phyloP scores from a whole-genome alignment of 2,329 filamentous ascomycete species.

The Xylariales sp. region DNA sequence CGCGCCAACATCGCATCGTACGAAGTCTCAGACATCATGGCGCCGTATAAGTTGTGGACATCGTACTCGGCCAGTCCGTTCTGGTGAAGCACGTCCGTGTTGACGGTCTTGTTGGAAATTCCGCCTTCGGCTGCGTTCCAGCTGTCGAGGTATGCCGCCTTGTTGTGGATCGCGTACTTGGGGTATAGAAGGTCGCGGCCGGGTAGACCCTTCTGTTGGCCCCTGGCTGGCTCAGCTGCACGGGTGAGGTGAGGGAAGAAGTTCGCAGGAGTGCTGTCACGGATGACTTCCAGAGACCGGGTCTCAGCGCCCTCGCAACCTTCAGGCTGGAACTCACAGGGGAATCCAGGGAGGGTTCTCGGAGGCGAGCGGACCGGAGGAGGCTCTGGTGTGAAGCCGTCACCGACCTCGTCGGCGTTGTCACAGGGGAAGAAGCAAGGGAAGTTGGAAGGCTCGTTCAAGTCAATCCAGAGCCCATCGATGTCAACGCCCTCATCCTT shows the following conservation, averaged over 20 bases:
- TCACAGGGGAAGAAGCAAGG: conserved; percentile 66
- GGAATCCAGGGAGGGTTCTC: conserved; percentile 75
- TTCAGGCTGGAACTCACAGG: conserved; percentile 72
- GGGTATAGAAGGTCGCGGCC: conserved; percentile 73
- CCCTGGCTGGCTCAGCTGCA: conserved; percentile 42
- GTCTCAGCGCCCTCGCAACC: conserved; percentile 52
- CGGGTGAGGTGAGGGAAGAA: conserved; percentile 40
- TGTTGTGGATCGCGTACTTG: conserved; percentile 73
- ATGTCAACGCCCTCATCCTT: conserved; percentile 75
- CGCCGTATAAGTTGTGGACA: conserved; percentile 81
- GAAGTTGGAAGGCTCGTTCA: conserved; percentile 66
- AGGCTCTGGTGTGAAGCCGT: conserved; percentile 68
- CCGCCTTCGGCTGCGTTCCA: conserved; percentile 59
- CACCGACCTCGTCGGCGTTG: conserved; percentile 55
- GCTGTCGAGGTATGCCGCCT: conserved; percentile 59
- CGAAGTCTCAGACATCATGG: conserved; percentile 77
- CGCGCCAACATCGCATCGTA: conserved; percentile 73
- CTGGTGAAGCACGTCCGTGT: conserved; percentile 74
- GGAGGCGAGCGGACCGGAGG: conserved; percentile 72
- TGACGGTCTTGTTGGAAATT: conserved; percentile 69
- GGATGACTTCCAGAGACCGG: conserved; percentile 37
- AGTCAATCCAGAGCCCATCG: conserved; percentile 82
- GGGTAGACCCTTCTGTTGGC: conserved; percentile 67
- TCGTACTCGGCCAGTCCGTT: conserved; percentile 78
- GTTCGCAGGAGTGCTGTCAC: conserved; percentile 48